Evolutionary conservation across 129 eudicot genomes (phyloP).

Genomic region (Artemisia argyi): DNA sequence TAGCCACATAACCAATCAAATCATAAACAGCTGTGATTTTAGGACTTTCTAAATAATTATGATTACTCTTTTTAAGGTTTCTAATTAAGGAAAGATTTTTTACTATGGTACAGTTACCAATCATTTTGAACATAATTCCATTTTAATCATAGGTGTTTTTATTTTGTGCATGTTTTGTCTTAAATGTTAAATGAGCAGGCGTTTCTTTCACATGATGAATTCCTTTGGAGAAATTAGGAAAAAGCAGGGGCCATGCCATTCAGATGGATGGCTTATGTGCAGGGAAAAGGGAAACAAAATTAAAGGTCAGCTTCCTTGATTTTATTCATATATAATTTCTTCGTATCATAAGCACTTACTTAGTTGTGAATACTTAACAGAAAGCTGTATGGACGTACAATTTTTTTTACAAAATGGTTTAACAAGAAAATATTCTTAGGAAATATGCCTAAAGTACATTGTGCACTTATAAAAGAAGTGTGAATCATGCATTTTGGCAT

Average conservation of each 20-base stretch:
- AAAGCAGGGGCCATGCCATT: neutral
- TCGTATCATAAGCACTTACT: neutral
- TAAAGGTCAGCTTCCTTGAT: slow-evolving; percentile 13
- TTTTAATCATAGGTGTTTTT: slow-evolving; percentile 11
- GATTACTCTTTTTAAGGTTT: slow-evolving; percentile 8
- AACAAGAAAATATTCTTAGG: slow-evolving; percentile 12
- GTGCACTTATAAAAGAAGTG: neutral
- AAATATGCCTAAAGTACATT: slow-evolving; percentile 11
- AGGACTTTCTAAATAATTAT: neutral
- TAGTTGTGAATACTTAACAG: slow-evolving; percentile 1
- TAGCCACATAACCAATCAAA: slow-evolving; percentile 23
- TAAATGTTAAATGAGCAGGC: neutral
- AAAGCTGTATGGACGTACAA: slow-evolving; percentile 2
- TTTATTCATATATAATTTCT: neutral
- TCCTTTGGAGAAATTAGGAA: neutral
- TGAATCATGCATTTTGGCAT: too few relatives aligned
- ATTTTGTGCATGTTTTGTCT: neutral
- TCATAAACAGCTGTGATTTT: slow-evolving; percentile 17
- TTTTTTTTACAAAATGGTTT: slow-evolving; percentile 13
- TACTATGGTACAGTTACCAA: neutral
- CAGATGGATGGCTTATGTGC: slow-evolving; percentile 3
- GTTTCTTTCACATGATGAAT: neutral
- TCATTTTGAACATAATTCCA: slow-evolving; percentile 8
- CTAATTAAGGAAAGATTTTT: neutral
- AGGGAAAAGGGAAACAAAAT: slow-evolving; percentile 2